Evolutionary conservation across 331 rosid species (phyloP).

Genomic region (Telfairia occidentalis): DNA sequence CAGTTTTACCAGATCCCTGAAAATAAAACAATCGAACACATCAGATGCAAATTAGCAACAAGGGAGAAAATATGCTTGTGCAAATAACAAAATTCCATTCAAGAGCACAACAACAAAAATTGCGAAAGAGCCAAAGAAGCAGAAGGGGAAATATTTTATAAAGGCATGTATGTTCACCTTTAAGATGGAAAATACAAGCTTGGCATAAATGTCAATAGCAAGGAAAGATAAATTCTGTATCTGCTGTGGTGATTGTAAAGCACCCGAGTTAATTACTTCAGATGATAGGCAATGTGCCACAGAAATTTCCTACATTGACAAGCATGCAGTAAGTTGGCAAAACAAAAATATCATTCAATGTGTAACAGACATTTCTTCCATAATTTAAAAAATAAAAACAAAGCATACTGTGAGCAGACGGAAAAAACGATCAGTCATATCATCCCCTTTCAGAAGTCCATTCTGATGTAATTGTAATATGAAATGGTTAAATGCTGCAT

Average conservation of each 20-base stretch:
- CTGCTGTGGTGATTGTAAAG: constrained; percentile 64
- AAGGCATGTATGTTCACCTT: constrained; percentile 38
- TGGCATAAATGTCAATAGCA: constrained; percentile 73
- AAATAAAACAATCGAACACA: constrained; percentile 9
- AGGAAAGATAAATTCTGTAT: constrained; percentile 59
- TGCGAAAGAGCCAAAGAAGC: neutral
- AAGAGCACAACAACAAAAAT: neutral
- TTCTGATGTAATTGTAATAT: constrained; percentile 61
- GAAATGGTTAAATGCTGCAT: constrained; percentile 48
- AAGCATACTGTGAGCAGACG: constrained; percentile 48
- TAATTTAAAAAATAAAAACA: constrained; percentile 13
- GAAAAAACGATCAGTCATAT: constrained; percentile 77
- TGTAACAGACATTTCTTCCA: neutral
- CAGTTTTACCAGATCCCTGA: constrained; percentile 71
- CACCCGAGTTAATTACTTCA: constrained; percentile 54
- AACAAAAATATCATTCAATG: neutral
- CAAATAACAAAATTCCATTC: neutral
- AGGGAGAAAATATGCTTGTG: neutral
- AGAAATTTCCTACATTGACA: constrained; percentile 52
- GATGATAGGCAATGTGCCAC: constrained; percentile 71
- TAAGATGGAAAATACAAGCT: constrained; percentile 63
- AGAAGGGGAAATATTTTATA: neutral
- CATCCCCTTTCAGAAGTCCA: constrained; percentile 89
- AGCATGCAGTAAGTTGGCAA: neutral
- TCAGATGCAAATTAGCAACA: constrained; percentile 9